Conservation (phyloP, 176 grass and related monocot species). For the Echinochloa phyllopogon region DNA sequence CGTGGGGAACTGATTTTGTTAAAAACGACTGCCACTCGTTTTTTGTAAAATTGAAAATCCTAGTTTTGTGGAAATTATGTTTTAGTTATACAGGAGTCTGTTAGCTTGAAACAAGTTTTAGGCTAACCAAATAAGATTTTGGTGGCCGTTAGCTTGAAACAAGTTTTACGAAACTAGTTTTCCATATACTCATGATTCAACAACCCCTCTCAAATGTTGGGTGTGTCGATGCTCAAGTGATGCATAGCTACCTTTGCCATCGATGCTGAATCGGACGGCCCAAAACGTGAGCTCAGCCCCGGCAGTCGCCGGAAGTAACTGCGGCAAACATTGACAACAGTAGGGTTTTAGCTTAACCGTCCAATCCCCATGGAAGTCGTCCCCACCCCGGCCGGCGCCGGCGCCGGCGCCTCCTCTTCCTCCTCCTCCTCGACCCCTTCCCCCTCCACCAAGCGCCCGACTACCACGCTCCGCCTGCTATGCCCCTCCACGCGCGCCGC, state of each 20-base stretch:
- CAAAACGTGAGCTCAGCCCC: neutral
- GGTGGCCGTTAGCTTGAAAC: no score
- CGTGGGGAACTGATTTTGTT: no score
- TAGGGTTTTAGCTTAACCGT: slow-evolving; percentile 67
- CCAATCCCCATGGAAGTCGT: slow-evolving; percentile 48
- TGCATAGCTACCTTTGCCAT: neutral
- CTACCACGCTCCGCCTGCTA: slow-evolving; percentile 57
- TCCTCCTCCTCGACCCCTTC: slow-evolving; percentile 45
- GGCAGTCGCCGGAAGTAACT: neutral
- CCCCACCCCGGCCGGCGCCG: slow-evolving; percentile 36
- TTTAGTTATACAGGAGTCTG: no score
- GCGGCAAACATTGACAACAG: neutral
- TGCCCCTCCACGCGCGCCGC: slow-evolving; percentile 49
- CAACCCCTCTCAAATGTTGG: no score
- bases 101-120: no score
- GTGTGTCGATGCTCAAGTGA: neutral
- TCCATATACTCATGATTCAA: no score
- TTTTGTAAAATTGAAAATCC: no score
- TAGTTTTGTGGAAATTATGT: no score
- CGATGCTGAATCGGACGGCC: neutral
- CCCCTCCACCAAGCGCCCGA: slow-evolving; percentile 51
- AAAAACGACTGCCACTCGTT: no score
- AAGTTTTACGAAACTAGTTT: no score
- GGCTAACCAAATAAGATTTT: no score
- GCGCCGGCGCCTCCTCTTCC: neutral